phyloP scores from a whole-genome alignment of 768 basidiomycete genomes.

The Mycena haematopus region DNA sequence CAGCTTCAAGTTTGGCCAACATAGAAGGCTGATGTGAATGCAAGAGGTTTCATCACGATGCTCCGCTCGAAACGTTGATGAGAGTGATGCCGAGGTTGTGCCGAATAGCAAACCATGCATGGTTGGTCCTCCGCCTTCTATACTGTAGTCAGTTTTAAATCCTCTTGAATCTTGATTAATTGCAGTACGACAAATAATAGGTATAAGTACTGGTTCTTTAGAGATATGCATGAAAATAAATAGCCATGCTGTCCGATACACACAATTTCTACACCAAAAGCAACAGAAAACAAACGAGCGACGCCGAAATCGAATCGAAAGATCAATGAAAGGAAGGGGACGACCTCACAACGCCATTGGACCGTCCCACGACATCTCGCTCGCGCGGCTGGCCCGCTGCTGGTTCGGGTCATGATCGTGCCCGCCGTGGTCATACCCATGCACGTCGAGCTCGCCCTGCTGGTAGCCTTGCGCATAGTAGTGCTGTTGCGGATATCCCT shows the following conservation, averaged over 20 bases:
- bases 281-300: constrained; percentile 21
- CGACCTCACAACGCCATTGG: constrained; percentile 46
- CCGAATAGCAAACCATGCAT: too few relatives aligned
- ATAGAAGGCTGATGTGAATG: too few relatives aligned
- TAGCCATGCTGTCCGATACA: constrained; percentile 26
- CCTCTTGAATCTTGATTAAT: constrained; percentile 19
- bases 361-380: constrained; percentile 47
- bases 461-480: constrained; percentile 29
- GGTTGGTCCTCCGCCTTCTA: too few relatives aligned
- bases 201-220: constrained; percentile 27
- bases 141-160: too few relatives aligned
- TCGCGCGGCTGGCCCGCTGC: constrained; percentile 36
- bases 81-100: too few relatives aligned
- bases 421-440: constrained; percentile 28
- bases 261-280: constrained; percentile 29
- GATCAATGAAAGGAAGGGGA: constrained; percentile 2
- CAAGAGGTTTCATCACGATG: too few relatives aligned
- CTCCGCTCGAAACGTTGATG: too few relatives aligned
- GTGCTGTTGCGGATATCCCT: neutral
- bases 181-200: constrained; percentile 28
- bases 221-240: constrained; percentile 18
- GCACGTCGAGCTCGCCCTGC: constrained; percentile 36
- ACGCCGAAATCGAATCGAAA: neutral
- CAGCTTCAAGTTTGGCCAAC: too few relatives aligned
- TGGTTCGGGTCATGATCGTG: constrained; percentile 29